Conservation (phyloP, 2,329 filamentous ascomycete species). For the Fusarium nanum region DNA sequence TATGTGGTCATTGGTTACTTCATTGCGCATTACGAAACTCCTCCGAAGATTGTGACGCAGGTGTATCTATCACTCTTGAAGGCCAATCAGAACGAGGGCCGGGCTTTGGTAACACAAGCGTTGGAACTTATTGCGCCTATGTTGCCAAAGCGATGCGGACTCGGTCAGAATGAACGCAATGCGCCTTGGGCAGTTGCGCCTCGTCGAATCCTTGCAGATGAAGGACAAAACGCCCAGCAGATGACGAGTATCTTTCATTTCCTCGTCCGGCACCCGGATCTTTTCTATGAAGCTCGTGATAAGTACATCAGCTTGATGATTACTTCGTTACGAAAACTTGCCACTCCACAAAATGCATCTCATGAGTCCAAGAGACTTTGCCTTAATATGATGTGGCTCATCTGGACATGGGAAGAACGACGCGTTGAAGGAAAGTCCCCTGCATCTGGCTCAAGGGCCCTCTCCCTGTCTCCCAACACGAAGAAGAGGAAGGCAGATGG, state of each 20-base stretch:
- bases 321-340: slow-evolving; percentile 87
- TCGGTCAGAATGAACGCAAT: slow-evolving; percentile 74
- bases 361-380: slow-evolving; percentile 93
- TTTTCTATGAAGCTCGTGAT: slow-evolving; percentile 95
- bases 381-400: slow-evolving; percentile 87
- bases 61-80: slow-evolving; percentile 92
- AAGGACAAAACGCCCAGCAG: slow-evolving; percentile 94
- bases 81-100: slow-evolving; percentile 94
- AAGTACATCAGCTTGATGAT: slow-evolving; percentile 92
- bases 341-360: slow-evolving; percentile 82
- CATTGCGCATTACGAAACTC: slow-evolving; percentile 96
- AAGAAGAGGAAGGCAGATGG: slow-evolving; percentile 83
- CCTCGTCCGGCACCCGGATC: slow-evolving; percentile 87
- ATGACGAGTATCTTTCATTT: slow-evolving; percentile 98
- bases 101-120: slow-evolving; percentile 91
- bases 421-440: slow-evolving; percentile 70
- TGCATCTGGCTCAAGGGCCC: slow-evolving; percentile 47
- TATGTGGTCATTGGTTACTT: slow-evolving; percentile 98
- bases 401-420: slow-evolving; percentile 92
- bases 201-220: slow-evolving; percentile 89
- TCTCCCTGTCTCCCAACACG: slow-evolving; percentile 76
- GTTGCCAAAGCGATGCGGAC: slow-evolving; percentile 83
- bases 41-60: slow-evolving; percentile 93
- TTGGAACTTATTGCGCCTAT: slow-evolving; percentile 96
- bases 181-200: slow-evolving; percentile 92